Evolutionary conservation across 164 flowering plant species (phyloP).

Genomic region (Annona squamosa): DNA sequence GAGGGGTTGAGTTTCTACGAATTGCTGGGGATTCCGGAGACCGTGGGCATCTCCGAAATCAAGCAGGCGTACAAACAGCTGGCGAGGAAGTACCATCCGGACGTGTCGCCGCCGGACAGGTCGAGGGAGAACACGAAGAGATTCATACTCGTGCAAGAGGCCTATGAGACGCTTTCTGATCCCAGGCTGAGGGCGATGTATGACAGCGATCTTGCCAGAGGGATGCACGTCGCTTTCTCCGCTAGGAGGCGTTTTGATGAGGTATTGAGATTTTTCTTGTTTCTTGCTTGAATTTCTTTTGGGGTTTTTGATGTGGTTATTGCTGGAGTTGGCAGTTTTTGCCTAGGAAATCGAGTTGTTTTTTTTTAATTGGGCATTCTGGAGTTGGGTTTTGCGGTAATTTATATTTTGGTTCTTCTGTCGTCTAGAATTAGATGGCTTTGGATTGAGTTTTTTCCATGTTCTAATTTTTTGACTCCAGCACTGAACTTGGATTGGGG

Average conservation of each 20-base stretch:
- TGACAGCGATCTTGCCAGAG: constrained; percentile 56
- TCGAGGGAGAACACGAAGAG: constrained; percentile 63
- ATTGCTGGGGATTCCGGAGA: constrained; percentile 59
- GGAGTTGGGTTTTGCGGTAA: background rate
- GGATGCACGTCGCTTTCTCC: constrained; percentile 65
- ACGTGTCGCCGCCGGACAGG: constrained; percentile 83
- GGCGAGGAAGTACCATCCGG: constrained; percentile 84
- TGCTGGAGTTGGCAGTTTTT: background rate
- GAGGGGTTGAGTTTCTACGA: constrained; percentile 48
- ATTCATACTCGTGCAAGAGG: constrained; percentile 85
- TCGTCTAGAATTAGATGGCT: background rate
- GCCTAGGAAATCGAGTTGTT: background rate
- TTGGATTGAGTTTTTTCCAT: no score
- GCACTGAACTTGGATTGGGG: no score
- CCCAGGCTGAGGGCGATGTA: constrained; percentile 61
- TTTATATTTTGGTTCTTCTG: background rate
- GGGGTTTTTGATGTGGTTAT: background rate
- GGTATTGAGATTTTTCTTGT: constrained; percentile 24
- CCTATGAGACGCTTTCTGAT: constrained; percentile 88
- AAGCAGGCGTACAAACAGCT: constrained; percentile 87
- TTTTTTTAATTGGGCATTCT: background rate
- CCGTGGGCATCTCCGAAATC: constrained; percentile 47
- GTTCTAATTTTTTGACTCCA: no score
- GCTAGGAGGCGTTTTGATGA: constrained; percentile 42
- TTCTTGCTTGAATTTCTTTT: background rate